Conservation (phyloP, 208 protist species). For the Crithidia expoeki region DNA sequence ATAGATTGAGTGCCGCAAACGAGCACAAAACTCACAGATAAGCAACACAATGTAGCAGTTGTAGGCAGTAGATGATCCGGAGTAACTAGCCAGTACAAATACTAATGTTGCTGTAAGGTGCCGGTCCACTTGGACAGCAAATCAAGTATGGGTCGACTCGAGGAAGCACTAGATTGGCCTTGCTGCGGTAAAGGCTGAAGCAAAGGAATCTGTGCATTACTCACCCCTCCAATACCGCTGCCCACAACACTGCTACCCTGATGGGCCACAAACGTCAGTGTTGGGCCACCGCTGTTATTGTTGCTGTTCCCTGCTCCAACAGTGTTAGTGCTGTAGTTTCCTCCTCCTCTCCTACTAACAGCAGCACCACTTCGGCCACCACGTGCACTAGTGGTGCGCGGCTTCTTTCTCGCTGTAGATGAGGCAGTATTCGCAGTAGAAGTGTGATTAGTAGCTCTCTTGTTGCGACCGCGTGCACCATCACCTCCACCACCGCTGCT, state of each 20-base stretch:
- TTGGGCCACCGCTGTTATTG: conserved; percentile 12
- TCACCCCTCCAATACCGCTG: neutral
- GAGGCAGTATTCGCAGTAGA: neutral
- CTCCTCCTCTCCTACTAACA: neutral
- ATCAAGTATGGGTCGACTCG: conserved; percentile 23
- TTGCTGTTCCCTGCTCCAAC: neutral
- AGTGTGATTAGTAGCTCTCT: neutral
- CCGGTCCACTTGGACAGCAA: conserved; percentile 45
- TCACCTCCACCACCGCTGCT: neutral
- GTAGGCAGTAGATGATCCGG: too few relatives aligned
- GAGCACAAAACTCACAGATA: too few relatives aligned
- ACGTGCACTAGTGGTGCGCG: conserved; percentile 18
- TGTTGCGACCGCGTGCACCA: neutral
- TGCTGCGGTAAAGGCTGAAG: neutral
- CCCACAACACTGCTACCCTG: conserved; percentile 2
- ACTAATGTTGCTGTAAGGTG: conserved; percentile 15
- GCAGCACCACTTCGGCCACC: neutral
- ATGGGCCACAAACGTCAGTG: conserved; percentile 27
- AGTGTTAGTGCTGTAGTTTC: neutral
- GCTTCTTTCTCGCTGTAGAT: conserved; percentile 12
- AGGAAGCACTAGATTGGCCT: neutral
- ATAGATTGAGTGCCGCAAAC: too few relatives aligned
- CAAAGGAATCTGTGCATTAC: neutral
- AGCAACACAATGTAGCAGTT: too few relatives aligned
- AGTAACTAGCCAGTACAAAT: neutral